Evolutionary conservation across 1,139 yeast species (phyloP).

Genomic region (Nakaseomyces bracarensis): DNA sequence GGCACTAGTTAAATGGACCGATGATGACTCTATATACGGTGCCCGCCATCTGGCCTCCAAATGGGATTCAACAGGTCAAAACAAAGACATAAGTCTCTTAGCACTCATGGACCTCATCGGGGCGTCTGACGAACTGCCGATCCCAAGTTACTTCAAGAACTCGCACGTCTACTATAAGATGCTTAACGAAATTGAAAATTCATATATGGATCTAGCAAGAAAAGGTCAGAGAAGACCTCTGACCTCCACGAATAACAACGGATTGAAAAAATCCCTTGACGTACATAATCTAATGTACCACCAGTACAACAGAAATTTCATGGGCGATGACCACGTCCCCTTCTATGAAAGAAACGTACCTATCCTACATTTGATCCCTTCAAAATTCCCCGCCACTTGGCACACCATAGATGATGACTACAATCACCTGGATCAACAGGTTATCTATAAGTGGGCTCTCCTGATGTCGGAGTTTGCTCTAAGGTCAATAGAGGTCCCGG

Average conservation of each 20-base stretch:
- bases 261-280: conserved; percentile 16
- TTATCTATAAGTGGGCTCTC: conserved; percentile 27
- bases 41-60: conserved; percentile 41
- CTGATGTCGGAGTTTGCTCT: conserved; percentile 23
- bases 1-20: conserved; percentile 44
- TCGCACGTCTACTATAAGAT: conserved; percentile 37
- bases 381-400: conserved; percentile 44
- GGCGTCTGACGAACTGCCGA: conserved; percentile 24
- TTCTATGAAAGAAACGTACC: conserved; percentile 41
- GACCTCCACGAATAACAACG: conserved; percentile 2
- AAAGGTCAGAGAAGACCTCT: background rate
- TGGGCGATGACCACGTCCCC: conserved; percentile 51
- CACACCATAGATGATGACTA: conserved; percentile 38
- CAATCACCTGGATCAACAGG: conserved; percentile 23
- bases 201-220: conserved; percentile 9
- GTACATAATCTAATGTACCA: conserved; percentile 15
- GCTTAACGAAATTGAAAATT: conserved; percentile 31
- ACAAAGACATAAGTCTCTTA: conserved; percentile 35
- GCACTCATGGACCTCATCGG: conserved; percentile 47
- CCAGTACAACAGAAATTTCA: conserved; percentile 25
- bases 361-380: conserved; percentile 44
- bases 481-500: conserved; percentile 4
- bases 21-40: conserved; percentile 47
- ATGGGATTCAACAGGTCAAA: conserved; percentile 31
- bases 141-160: conserved; percentile 41